These are phyloP conservation scores for Xylaria sp. DNA, from an alignment of 2,329 filamentous ascomycete species.

Conservation along the genomic window DNA sequence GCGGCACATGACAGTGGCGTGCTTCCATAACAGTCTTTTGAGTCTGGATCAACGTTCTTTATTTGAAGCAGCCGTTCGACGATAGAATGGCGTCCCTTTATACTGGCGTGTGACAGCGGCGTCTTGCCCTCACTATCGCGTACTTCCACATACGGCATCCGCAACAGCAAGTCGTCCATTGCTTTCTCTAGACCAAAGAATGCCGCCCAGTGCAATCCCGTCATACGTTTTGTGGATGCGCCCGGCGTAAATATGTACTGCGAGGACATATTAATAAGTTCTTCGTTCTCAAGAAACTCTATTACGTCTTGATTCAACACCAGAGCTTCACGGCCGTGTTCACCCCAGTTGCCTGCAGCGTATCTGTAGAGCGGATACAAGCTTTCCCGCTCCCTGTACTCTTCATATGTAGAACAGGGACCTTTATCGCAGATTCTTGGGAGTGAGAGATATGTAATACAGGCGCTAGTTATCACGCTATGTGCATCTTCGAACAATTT, in stretches of 20 bases:
- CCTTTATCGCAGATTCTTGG: background rate
- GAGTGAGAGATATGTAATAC: background rate
- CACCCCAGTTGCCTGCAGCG: background rate
- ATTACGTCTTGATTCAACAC: background rate
- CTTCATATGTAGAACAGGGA: background rate
- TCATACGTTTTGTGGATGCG: no score
- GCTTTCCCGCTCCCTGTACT: fast-evolving
- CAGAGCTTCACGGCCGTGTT: background rate
- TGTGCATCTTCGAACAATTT: background rate
- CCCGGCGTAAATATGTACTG: no score
- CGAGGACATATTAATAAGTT: no score
- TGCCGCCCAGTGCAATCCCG: background rate
- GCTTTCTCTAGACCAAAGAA: background rate
- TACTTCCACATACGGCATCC: background rate
- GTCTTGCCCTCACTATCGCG: no score
- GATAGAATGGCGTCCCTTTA: no score
- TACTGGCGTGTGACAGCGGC: no score
- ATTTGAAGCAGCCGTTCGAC: no score
- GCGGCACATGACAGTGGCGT: background rate
- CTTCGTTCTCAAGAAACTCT: background rate
- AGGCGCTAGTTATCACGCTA: background rate
- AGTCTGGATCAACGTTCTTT: no score
- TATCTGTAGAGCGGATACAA: background rate
- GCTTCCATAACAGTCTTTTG: no score
- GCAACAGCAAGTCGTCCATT: background rate